phyloP scores from a whole-genome alignment of 2,329 filamentous ascomycete species.

The Pestalotiopsis sp. region DNA sequence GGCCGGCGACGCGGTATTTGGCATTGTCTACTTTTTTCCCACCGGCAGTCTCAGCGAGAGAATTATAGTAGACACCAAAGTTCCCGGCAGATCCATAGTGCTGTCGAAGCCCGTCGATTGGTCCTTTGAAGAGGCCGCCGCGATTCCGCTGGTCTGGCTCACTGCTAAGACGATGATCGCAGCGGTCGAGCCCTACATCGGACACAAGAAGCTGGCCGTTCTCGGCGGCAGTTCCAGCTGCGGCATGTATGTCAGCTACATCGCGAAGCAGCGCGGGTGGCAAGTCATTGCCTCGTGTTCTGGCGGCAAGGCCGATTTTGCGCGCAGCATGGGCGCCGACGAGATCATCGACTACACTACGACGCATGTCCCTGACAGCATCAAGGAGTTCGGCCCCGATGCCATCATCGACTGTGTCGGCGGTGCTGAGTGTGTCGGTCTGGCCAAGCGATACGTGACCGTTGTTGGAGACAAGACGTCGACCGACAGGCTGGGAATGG shows the following conservation, averaged over 20 bases:
- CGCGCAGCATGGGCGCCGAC: background rate
- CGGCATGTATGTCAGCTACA: background rate
- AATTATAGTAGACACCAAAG: background rate
- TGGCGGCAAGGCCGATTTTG: background rate
- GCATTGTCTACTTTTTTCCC: background rate
- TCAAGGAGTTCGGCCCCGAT: background rate
- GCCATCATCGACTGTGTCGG: conserved; percentile 11
- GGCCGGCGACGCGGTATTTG: background rate
- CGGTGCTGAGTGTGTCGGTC: conserved; percentile 5
- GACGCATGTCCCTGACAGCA: background rate
- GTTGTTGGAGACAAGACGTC: conserved; percentile 7
- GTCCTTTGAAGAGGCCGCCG: background rate
- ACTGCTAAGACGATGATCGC: background rate
- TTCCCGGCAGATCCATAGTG: background rate
- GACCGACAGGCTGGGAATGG: background rate
- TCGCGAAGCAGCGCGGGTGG: conserved; percentile 1
- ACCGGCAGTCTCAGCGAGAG: background rate
- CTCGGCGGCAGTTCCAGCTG: background rate
- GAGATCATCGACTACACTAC: background rate
- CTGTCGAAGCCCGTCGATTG: background rate
- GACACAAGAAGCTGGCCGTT: background rate
- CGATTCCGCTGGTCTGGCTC: background rate
- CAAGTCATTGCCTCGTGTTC: background rate
- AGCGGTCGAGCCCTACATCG: background rate
- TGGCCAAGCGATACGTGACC: conserved; percentile 5